Conservation (phyloP, 306 rosid species). For the Quercus gilva region DNA sequence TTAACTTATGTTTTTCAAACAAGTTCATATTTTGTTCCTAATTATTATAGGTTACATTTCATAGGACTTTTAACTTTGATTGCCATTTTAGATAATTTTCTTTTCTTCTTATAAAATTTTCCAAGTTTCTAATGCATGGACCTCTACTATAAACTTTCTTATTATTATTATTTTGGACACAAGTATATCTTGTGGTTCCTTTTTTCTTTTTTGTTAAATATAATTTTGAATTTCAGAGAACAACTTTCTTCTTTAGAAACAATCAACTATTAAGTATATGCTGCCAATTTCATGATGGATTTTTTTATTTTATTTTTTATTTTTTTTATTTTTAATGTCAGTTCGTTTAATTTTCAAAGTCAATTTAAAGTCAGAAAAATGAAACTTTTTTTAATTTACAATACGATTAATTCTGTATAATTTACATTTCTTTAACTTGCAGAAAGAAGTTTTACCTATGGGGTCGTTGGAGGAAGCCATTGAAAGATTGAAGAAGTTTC, state of each 20-base stretch:
- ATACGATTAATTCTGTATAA: neutral
- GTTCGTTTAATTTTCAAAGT: neutral
- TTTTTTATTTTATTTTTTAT: neutral
- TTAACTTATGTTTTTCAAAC: neutral
- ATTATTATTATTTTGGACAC: too few relatives aligned
- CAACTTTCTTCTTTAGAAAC: too few relatives aligned
- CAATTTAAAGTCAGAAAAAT: neutral
- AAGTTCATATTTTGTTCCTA: neutral
- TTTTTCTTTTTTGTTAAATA: too few relatives aligned
- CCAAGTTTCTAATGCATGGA: neutral
- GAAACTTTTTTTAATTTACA: neutral
- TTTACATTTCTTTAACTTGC: constrained; percentile 17
- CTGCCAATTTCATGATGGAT: neutral
- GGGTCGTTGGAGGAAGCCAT: constrained; percentile 42
- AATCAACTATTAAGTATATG: too few relatives aligned
- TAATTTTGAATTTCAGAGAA: too few relatives aligned
- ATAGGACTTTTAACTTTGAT: too few relatives aligned
- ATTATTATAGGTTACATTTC: neutral
- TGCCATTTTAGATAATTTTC: too few relatives aligned
- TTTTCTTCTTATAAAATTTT: neutral
- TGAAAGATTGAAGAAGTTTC: constrained; percentile 41
- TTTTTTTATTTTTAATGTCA: neutral
- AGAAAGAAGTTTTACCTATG: constrained; percentile 33
- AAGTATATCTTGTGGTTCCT: too few relatives aligned
- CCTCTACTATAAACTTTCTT: neutral